phyloP scores from a whole-genome alignment of 805 yeast genomes.

The Yarrowia porcina region DNA sequence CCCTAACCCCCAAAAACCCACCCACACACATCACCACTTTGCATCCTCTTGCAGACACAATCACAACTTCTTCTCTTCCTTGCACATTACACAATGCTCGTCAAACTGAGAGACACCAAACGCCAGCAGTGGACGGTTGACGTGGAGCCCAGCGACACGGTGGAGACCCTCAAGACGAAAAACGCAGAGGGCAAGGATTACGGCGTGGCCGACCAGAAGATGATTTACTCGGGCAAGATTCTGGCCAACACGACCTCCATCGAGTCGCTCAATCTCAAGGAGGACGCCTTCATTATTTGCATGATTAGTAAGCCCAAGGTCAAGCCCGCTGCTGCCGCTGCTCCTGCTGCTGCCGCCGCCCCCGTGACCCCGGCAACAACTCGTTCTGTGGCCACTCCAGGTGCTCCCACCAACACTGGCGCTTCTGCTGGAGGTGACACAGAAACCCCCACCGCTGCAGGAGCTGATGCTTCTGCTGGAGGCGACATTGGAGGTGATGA shows the following conservation, averaged over 20 bases:
- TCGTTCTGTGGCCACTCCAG: slow-evolving; percentile 28
- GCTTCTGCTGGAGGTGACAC: not conserved
- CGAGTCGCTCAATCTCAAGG: slow-evolving; percentile 70
- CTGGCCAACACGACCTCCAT: slow-evolving; percentile 78
- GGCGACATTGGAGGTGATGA: slow-evolving; percentile 26
- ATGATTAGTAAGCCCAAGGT: slow-evolving; percentile 64
- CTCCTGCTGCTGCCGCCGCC: slow-evolving; percentile 33
- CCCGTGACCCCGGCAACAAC: slow-evolving; percentile 36
- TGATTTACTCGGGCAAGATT: slow-evolving; percentile 90
- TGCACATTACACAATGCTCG: slow-evolving; percentile 56
- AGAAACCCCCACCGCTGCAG: slow-evolving; percentile 40
- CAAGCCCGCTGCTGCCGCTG: slow-evolving; percentile 31
- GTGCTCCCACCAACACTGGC: slow-evolving; percentile 6
- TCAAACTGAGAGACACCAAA: slow-evolving; percentile 86
- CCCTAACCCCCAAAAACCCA: slow-evolving; percentile 1
- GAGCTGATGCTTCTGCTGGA: slow-evolving; percentile 29
- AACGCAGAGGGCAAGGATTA: slow-evolving; percentile 67
- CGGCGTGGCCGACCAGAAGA: slow-evolving; percentile 71
- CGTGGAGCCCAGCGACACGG: slow-evolving; percentile 65
- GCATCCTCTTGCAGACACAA: not conserved
- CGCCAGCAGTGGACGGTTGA: slow-evolving; percentile 83
- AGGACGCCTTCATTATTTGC: slow-evolving; percentile 82
- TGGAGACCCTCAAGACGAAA: slow-evolving; percentile 63
- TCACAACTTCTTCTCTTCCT: not conserved
- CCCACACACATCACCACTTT: not conserved